A percentile compares a stretch with the other conserved stretches of the same genome.
phyloP scores from a whole-genome alignment of 148 eudicot species.

The Rhododendron ovatum region DNA sequence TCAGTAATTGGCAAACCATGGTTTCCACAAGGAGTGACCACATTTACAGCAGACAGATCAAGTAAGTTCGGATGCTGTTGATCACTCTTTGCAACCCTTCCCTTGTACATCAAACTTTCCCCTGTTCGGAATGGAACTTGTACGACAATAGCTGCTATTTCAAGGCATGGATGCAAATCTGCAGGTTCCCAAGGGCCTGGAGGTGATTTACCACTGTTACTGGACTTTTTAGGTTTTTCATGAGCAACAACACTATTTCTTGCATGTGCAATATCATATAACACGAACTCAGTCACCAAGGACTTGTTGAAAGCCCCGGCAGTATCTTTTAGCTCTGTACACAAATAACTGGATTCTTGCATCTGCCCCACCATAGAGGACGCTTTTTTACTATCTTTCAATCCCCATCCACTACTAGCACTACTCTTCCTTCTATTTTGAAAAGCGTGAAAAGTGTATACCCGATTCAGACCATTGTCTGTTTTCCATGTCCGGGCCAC shows the following conservation, averaged over 20 bases:
- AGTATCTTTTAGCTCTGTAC: constrained; percentile 41
- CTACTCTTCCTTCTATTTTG: constrained; percentile 61
- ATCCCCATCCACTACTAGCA: constrained; percentile 42
- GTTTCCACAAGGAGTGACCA: constrained; percentile 66
- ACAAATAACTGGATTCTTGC: constrained; percentile 67
- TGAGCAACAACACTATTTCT: constrained; percentile 39
- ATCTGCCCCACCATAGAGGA: constrained; percentile 76
- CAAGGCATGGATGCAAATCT: constrained; percentile 64
- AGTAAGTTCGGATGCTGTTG: constrained; percentile 30
- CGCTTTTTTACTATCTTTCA: constrained; percentile 47
- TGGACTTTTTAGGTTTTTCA: constrained; percentile 23
- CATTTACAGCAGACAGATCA: constrained; percentile 44
- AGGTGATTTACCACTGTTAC: constrained; percentile 28
- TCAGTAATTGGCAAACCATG: constrained; percentile 64
- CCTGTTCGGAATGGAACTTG: constrained; percentile 62
- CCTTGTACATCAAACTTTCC: constrained; percentile 65
- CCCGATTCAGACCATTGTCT: constrained; percentile 55
- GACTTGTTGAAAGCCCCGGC: constrained; percentile 40
- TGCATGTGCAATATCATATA: constrained; percentile 61
- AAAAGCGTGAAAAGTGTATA: constrained; percentile 79
- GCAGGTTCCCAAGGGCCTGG: constrained; percentile 39
- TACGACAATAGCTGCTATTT: constrained; percentile 67
- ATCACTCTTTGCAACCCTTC: constrained; percentile 41
- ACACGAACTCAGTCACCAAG: constrained; percentile 72
- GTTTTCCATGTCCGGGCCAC: constrained; percentile 78